These are phyloP conservation scores for Lanmaoa rubissima DNA, from an alignment of 768 basidiomycete genomes.

Conservation along the genomic window DNA sequence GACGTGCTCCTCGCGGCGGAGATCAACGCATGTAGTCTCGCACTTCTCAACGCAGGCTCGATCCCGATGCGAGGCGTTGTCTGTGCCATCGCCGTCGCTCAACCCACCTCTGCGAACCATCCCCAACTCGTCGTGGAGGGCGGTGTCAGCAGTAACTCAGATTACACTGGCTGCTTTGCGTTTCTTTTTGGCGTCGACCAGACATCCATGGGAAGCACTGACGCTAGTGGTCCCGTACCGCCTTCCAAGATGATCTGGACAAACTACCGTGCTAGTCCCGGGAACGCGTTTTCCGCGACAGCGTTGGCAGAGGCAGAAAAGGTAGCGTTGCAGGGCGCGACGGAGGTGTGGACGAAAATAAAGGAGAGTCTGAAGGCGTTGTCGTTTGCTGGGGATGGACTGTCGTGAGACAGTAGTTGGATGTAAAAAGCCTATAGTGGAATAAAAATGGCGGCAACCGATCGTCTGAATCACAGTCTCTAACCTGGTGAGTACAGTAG, in stretches of 20 bases:
- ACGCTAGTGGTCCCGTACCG: conserved; percentile 1
- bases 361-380: conserved; percentile 39
- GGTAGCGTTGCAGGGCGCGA: conserved; percentile 48
- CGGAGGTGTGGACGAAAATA: conserved; percentile 46
- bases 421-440: neutral
- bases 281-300: conserved; percentile 36
- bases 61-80: conserved; percentile 75
- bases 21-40: conserved; percentile 69
- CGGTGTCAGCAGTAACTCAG: conserved; percentile 24
- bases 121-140: conserved; percentile 48
- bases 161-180: conserved; percentile 63
- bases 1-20: conserved; percentile 56
- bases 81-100: conserved; percentile 62
- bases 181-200: conserved; percentile 47
- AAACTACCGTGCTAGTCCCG: conserved; percentile 17
- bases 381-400: conserved; percentile 25
- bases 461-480: neutral
- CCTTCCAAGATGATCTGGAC: conserved; percentile 31
- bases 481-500: neutral
- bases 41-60: conserved; percentile 67
- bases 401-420: conserved; percentile 32
- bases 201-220: neutral
- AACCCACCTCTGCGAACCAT: conserved; percentile 11
- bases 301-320: conserved; percentile 45
- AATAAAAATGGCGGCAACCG: neutral